A percentile compares a stretch with the other conserved stretches of the same genome.
Evolutionary conservation across 2,329 filamentous ascomycete species (phyloP).

Genomic region (Cadophora luteo-olivacea): DNA sequence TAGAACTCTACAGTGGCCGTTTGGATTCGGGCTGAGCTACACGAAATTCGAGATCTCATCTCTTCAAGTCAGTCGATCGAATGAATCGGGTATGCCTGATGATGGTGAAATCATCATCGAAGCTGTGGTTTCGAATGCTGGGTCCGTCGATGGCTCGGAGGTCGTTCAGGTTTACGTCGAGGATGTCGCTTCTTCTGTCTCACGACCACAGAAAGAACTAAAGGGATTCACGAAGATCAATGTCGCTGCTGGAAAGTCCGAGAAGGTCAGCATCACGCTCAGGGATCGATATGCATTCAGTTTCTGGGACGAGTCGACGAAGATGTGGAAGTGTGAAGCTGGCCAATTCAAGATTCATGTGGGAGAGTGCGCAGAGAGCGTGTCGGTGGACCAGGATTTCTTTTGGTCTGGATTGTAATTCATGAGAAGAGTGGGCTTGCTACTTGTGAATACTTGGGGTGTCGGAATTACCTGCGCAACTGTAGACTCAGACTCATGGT

Average conservation of each 20-base stretch:
- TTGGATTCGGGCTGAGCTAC: constrained; percentile 22
- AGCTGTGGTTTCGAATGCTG: not conserved
- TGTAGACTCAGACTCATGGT: not conserved
- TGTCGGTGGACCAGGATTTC: not conserved
- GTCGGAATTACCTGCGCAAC: not conserved
- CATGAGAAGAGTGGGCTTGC: not conserved
- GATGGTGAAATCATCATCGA: not conserved
- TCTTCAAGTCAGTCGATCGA: not conserved
- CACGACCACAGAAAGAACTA: not conserved
- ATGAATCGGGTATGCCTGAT: not conserved
- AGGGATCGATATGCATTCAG: constrained; percentile 9
- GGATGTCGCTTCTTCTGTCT: not conserved
- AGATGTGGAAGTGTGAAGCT: constrained; percentile 5
- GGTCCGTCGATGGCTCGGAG: not conserved
- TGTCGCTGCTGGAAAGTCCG: not conserved
- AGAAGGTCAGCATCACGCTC: constrained; percentile 1
- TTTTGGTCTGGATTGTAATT: not conserved
- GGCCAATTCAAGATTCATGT: constrained; percentile 3
- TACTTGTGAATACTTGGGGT: not conserved
- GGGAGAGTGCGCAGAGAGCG: not conserved
- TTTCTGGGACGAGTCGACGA: constrained; percentile 8
- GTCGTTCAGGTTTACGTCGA: not conserved
- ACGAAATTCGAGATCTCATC: constrained; percentile 22
- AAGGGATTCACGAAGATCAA: not conserved
- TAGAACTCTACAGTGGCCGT: constrained; percentile 43